A percentile compares a stretch with the other conserved stretches of the same genome.
Evolutionary conservation across 2,329 filamentous ascomycete genomes (phyloP).

Genomic region (Venturiaceae sp.): DNA sequence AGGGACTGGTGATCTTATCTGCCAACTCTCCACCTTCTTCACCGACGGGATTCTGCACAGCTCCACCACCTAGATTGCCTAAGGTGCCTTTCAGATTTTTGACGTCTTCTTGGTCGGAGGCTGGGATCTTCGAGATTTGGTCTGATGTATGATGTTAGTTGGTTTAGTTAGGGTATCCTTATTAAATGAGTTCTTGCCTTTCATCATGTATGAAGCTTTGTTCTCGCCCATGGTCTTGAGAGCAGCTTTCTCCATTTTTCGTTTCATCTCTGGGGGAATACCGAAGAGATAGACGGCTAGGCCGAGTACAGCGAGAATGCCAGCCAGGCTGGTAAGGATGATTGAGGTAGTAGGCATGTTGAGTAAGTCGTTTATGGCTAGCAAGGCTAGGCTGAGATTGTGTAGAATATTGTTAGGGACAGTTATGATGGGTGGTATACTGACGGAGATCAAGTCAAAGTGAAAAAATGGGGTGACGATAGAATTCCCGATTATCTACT

Average conservation of each 20-base stretch:
- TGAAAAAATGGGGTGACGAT: not conserved
- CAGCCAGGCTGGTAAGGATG: conserved; percentile 15
- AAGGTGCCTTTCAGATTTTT: conserved; percentile 22
- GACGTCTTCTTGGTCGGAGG: conserved; percentile 23
- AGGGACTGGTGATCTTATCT: conserved; percentile 7
- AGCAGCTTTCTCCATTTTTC: conserved; percentile 34
- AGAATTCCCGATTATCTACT: not conserved
- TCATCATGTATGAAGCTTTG: conserved; percentile 32
- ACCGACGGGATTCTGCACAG: conserved; percentile 26
- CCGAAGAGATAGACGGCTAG: conserved; percentile 37
- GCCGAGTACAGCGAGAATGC: conserved; percentile 24
- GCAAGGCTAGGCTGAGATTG: not conserved
- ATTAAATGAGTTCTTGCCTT: conserved; percentile 16
- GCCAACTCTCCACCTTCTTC: conserved; percentile 13
- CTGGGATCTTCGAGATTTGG: conserved; percentile 17
- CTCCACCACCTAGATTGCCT: conserved; percentile 20
- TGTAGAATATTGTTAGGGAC: not conserved
- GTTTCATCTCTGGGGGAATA: conserved; percentile 36
- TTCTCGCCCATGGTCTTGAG: conserved; percentile 44
- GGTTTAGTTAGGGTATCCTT: not conserved
- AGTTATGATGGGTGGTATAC: not conserved
- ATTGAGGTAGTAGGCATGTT: conserved; percentile 4
- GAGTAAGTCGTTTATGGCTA: not conserved
- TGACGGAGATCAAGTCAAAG: not conserved
- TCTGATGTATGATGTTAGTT: too few species aligned